These are phyloP conservation scores for Podaxis mareebaensis DNA, from an alignment of 768 basidiomycete genomes.

Conservation along the genomic window DNA sequence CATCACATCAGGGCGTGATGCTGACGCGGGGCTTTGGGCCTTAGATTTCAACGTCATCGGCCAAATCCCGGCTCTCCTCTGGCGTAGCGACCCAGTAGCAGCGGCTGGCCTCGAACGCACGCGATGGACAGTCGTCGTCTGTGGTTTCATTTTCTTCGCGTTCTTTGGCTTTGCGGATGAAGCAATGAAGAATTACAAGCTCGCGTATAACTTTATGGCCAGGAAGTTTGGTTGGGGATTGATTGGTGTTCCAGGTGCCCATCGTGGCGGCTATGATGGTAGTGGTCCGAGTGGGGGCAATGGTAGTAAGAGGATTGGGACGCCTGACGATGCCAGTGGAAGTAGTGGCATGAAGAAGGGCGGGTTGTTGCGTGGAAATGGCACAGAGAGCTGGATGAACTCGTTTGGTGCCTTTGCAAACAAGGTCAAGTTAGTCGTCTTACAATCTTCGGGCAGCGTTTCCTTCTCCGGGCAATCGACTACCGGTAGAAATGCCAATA, in stretches of 20 bases:
- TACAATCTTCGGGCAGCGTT: not conserved
- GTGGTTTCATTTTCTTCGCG: constrained; percentile 50
- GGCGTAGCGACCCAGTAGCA: constrained; percentile 26
- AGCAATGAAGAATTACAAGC: constrained; percentile 44
- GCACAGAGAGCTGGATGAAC: constrained; percentile 6
- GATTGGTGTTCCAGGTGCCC: not conserved
- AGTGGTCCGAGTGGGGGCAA: not conserved
- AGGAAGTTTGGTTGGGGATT: constrained; percentile 21
- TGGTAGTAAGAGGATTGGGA: not conserved
- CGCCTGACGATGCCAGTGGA: not conserved
- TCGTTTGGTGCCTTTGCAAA: constrained; percentile 36
- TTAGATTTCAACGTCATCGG: constrained; percentile 35
- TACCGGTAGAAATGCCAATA: not conserved
- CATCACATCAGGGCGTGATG: not conserved
- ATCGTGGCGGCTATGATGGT: not conserved
- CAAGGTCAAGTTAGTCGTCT: constrained; percentile 41
- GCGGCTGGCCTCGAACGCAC: constrained; percentile 30
- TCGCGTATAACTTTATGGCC: constrained; percentile 25
- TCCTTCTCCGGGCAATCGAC: not conserved
- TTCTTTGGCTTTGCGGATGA: constrained; percentile 63
- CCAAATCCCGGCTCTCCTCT: constrained; percentile 30
- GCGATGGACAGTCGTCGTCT: constrained; percentile 42
- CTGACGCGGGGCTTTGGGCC: not conserved
- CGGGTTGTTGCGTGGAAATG: not conserved
- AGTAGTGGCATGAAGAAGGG: not conserved